A percentile compares a stretch with the other conserved stretches of the same genome.
Conservation (phyloP, 805 yeast genomes). For the Starmerella vitae region DNA sequence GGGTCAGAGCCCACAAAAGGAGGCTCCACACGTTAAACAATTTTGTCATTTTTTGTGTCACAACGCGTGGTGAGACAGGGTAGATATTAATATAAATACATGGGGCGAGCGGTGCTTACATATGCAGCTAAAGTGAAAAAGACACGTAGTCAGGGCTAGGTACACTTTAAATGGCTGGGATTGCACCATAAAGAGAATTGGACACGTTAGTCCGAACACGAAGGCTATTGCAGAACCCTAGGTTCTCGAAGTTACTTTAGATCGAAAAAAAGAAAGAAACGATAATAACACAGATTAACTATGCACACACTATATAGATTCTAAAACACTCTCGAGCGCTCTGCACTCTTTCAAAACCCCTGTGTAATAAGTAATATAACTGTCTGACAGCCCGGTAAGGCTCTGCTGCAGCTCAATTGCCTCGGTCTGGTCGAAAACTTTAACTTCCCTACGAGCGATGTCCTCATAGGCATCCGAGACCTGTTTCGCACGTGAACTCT, state of each 20-base stretch:
- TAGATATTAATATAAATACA: not conserved
- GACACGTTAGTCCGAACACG: not conserved
- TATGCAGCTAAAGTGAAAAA: constrained; percentile 5
- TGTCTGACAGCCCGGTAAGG: constrained; percentile 58
- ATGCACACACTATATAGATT: not conserved
- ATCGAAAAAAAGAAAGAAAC: too few species aligned
- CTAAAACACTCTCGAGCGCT: constrained; percentile 20
- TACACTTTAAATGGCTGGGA: not conserved
- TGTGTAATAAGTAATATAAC: constrained; percentile 59
- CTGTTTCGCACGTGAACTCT: constrained; percentile 38
- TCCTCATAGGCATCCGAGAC: constrained; percentile 43
- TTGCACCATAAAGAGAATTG: not conserved
- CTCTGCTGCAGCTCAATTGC: constrained; percentile 62
- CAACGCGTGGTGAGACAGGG: too few species aligned
- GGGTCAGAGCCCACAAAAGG: constrained; percentile 26
- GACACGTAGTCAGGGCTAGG: constrained; percentile 10
- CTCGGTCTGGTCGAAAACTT: constrained; percentile 66
- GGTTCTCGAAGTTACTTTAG: not conserved
- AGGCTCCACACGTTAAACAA: constrained; percentile 25
- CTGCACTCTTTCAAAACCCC: constrained; percentile 61
- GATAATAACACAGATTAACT: not conserved
- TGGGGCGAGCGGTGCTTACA: constrained; percentile 3
- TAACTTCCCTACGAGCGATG: constrained; percentile 42
- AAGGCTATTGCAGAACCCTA: not conserved
- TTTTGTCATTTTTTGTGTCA: constrained; percentile 14